These are phyloP conservation scores for Colletotrichum eremochloae DNA, from an alignment of 2,329 filamentous ascomycete genomes.

Conservation along the genomic window DNA sequence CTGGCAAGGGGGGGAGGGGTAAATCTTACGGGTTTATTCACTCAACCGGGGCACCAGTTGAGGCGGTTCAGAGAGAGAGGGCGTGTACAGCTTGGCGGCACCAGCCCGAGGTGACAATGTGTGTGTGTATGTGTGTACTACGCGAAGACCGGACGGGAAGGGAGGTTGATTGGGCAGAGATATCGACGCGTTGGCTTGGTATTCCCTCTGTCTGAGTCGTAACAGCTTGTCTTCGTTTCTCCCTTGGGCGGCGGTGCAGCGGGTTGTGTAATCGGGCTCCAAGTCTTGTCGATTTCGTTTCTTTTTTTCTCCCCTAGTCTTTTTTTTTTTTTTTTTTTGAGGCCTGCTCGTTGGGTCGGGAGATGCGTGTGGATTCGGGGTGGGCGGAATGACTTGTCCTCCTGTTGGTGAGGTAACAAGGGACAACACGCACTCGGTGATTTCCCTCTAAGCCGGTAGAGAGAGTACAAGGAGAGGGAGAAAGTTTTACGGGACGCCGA, in stretches of 20 bases:
- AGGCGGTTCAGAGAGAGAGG: neutral
- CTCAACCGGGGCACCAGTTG: conserved; percentile 26
- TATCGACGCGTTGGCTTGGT: conserved; percentile 25
- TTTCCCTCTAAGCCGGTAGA: conserved; percentile 29
- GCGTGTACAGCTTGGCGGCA: conserved; percentile 33
- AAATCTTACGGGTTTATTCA: conserved; percentile 3
- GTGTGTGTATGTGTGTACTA: neutral
- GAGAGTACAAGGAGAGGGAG: neutral
- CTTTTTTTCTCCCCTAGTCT: neutral
- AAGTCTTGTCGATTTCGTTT: neutral
- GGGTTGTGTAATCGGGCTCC: conserved; percentile 15
- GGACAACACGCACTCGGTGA: neutral
- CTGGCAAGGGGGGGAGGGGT: neutral
- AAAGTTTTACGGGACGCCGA: neutral
- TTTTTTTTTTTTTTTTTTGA: conserved; percentile 14
- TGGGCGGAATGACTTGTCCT: conserved; percentile 4
- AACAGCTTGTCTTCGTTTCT: conserved; percentile 2
- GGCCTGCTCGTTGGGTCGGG: conserved; percentile 29
- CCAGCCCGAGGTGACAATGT: conserved; percentile 17
- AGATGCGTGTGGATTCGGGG: neutral
- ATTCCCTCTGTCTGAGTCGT: conserved; percentile 9
- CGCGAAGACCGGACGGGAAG: neutral
- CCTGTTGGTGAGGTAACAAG: conserved; percentile 18
- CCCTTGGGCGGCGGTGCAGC: conserved; percentile 20
- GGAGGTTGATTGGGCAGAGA: conserved; percentile 19